A percentile compares a stretch with the other conserved stretches of the same genome.
Conservation (phyloP, 352 stramenopile genomes). For the Thalassiosira sp. region DNA sequence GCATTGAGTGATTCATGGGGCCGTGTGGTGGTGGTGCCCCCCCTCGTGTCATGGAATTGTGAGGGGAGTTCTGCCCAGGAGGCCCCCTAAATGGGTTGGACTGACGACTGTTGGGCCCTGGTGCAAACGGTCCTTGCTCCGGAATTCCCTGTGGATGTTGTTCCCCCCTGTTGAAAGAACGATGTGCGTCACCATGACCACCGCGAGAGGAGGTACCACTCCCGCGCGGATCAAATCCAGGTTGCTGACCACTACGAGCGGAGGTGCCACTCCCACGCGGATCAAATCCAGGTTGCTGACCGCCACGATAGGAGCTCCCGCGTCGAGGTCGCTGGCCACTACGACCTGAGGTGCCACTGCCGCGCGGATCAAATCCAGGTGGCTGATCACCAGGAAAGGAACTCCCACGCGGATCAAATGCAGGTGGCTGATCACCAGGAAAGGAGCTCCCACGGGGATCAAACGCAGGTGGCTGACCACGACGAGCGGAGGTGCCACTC, state of each 20-base stretch:
- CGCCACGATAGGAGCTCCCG: background rate
- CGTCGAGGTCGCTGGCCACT: background rate
- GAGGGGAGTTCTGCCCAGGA: too few species aligned
- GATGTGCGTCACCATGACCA: background rate
- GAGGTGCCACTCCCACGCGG: background rate
- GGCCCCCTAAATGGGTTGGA: too few species aligned
- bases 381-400: too few species aligned
- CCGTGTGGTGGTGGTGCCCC: too few species aligned
- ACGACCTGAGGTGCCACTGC: background rate
- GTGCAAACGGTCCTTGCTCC: too few species aligned
- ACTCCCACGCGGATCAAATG: background rate
- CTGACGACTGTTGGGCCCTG: too few species aligned
- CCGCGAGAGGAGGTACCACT: background rate
- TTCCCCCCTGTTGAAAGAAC: too few species aligned
- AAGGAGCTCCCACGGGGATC: background rate
- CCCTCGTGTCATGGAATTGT: too few species aligned
- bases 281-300: slow-evolving; percentile 3
- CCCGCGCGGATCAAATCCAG: background rate
- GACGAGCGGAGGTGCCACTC: background rate
- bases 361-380: background rate
- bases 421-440: too few species aligned
- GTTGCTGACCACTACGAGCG: background rate
- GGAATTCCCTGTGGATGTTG: too few species aligned
- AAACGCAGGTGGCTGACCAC: background rate
- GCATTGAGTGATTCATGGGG: too few species aligned